Evolutionary conservation across 108 stramenopile genomes (phyloP).

Genomic region (Nitzschia sp.): DNA sequence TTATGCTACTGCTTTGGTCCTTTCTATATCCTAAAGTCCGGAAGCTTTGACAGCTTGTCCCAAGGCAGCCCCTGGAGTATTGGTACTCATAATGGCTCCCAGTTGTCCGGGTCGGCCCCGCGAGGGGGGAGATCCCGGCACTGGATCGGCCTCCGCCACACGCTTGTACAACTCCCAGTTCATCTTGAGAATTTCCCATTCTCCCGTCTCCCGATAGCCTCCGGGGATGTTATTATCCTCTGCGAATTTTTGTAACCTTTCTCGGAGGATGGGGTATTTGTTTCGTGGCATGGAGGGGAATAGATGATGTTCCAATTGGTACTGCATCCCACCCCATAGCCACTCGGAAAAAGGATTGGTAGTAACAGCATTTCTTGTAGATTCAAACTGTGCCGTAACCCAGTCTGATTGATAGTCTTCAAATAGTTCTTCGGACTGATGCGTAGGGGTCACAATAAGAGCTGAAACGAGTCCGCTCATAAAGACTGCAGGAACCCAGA

Average conservation of each 20-base stretch:
- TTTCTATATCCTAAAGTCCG: not conserved
- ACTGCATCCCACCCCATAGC: constrained; percentile 97
- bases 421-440: constrained; percentile 91
- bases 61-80: constrained; percentile 25
- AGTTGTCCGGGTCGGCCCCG: constrained; percentile 71
- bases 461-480: constrained; percentile 89
- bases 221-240: constrained; percentile 90
- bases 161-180: constrained; percentile 82
- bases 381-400: constrained; percentile 89
- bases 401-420: constrained; percentile 84
- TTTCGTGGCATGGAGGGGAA: constrained; percentile 94
- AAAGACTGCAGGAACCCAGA: constrained; percentile 86
- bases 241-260: constrained; percentile 82
- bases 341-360: constrained; percentile 89
- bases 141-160: constrained; percentile 73
- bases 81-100: constrained; percentile 57
- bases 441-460: constrained; percentile 91
- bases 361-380: constrained; percentile 87
- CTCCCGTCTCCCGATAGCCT: constrained; percentile 80
- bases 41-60: not conserved
- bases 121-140: constrained; percentile 74
- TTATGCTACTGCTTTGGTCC: not conserved
- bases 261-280: constrained; percentile 77
- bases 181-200: constrained; percentile 82
- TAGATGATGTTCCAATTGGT: constrained; percentile 95